phyloP scores from a whole-genome alignment of 75 land plant genomes.

The Ceratopteris richardii region DNA sequence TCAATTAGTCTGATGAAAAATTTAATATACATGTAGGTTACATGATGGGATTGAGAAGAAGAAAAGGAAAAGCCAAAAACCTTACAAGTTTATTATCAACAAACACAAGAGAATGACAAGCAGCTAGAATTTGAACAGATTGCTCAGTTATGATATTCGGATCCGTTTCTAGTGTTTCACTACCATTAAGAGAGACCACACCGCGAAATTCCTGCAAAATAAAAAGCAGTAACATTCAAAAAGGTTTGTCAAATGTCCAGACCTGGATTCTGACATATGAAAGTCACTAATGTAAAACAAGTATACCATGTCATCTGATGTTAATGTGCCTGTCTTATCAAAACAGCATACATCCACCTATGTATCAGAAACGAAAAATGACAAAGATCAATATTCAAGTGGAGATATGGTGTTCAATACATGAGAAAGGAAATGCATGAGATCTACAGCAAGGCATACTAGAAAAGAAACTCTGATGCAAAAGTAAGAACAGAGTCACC shows the following conservation, averaged over 20 bases:
- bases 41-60: no score
- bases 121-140: constrained; percentile 67
- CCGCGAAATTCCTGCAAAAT: constrained; percentile 92
- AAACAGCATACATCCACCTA: constrained; percentile 99
- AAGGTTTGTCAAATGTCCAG: no score
- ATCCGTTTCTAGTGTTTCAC: constrained; percentile 52
- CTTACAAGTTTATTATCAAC: constrained; percentile 92
- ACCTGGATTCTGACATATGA: no score
- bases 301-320: constrained; percentile 97
- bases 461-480: no score
- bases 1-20: no score
- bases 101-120: constrained; percentile 93
- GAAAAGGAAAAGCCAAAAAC: neutral
- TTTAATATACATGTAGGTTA: no score
- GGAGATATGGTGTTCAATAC: no score
- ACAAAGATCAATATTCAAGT: no score
- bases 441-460: no score
- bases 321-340: constrained; percentile 97
- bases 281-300: neutral
- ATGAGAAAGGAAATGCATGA: no score
- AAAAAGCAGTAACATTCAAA: neutral
- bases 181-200: constrained; percentile 50
- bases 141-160: constrained; percentile 44
- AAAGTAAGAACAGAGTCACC: no score
- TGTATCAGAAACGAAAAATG: no score